These are phyloP conservation scores for Leishmania martiniquensis DNA, from an alignment of 208 protist species.

Conservation along the genomic window DNA sequence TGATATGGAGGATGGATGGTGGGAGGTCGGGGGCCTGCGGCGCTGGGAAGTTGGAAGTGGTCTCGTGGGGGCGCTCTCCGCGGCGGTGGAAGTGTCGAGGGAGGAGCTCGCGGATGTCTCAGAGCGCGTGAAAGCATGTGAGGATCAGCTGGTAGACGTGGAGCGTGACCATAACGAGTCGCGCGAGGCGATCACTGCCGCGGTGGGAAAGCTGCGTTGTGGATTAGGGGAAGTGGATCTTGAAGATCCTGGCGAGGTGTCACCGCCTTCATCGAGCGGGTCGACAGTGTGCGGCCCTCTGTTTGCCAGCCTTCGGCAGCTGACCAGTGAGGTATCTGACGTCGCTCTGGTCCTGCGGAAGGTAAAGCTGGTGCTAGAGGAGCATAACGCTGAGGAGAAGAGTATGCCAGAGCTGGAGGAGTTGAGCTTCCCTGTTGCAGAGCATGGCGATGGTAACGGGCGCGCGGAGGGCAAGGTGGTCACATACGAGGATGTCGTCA, in stretches of 20 bases:
- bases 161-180: slow-evolving; percentile 6
- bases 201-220: slow-evolving; percentile 15
- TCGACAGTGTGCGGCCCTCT: slow-evolving; percentile 25
- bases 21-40: background rate
- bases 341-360: slow-evolving; percentile 8
- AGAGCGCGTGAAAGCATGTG: background rate
- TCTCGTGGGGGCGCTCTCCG: slow-evolving; percentile 1
- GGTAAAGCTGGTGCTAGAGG: slow-evolving; percentile 23
- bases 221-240: slow-evolving; percentile 4
- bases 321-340: slow-evolving; percentile 13
- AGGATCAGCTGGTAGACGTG: slow-evolving; percentile 13
- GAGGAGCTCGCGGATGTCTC: background rate
- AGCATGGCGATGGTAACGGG: background rate
- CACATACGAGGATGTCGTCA: slow-evolving; percentile 29
- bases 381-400: slow-evolving; percentile 20
- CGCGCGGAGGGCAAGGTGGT: background rate
- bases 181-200: slow-evolving; percentile 3
- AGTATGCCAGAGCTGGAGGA: background rate
- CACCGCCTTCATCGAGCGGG: slow-evolving; percentile 4
- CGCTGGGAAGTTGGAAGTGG: background rate
- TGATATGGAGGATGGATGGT: slow-evolving; percentile 2
- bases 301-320: slow-evolving; percentile 14
- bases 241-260: background rate
- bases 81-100: slow-evolving; percentile 4
- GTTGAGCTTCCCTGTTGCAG: slow-evolving; percentile 5